Evolutionary conservation across 2,329 filamentous ascomycete species (phyloP).

Genomic region (Fusarium tupiense): DNA sequence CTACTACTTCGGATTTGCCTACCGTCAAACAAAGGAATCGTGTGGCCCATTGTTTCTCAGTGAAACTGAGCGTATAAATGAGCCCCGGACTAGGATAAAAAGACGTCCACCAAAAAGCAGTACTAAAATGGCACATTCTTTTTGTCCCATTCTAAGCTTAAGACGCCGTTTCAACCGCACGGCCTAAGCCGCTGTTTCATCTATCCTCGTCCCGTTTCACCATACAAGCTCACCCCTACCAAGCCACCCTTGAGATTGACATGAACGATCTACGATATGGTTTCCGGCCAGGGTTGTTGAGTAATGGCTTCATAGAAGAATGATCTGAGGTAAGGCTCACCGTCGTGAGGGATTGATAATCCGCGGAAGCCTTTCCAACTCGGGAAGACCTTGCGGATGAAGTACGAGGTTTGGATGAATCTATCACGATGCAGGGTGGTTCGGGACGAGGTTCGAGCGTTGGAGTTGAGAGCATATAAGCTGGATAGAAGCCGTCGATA

Average conservation of each 20-base stretch:
- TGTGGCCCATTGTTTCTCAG: background rate
- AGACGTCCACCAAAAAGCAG: background rate
- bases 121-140: background rate
- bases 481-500: background rate
- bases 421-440: background rate
- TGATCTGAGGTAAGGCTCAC: conserved; percentile 15
- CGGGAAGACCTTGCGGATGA: conserved; percentile 30
- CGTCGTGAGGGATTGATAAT: conserved; percentile 12
- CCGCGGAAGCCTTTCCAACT: conserved; percentile 27
- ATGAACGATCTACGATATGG: background rate
- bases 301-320: background rate
- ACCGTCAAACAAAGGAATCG: conserved; percentile 7
- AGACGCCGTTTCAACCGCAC: conserved; percentile 16
- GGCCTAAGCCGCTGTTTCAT: conserved; percentile 24
- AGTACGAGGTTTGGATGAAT: background rate
- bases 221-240: background rate
- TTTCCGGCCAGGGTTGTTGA: background rate
- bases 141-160: background rate
- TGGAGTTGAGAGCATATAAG: conserved; percentile 22
- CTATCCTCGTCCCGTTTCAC: conserved; percentile 24
- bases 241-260: background rate
- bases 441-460: conserved; percentile 13
- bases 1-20: conserved; percentile 8
- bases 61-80: conserved; percentile 12
- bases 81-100: background rate